These are phyloP conservation scores for Penicillium pulvis DNA, from an alignment of 495 filamentous ascomycete species.

Conservation along the genomic window DNA sequence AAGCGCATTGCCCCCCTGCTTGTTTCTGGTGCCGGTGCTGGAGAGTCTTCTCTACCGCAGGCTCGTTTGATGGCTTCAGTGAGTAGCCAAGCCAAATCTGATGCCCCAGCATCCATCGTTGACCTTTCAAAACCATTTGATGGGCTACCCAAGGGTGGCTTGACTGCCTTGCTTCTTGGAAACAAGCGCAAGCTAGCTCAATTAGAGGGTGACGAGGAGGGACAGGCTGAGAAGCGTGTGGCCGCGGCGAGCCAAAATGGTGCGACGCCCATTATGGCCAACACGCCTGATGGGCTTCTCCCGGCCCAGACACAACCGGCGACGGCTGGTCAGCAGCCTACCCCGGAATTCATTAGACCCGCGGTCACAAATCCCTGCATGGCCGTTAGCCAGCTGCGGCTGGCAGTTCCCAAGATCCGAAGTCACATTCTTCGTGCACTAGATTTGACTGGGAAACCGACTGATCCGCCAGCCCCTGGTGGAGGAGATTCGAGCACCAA, in stretches of 20 bases:
- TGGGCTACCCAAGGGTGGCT: slow-evolving; percentile 85
- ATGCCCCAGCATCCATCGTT: slow-evolving; percentile 80
- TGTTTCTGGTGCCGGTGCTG: slow-evolving; percentile 79
- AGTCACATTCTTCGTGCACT: slow-evolving; percentile 67
- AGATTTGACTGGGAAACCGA: slow-evolving; percentile 46
- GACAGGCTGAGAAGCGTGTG: slow-evolving; percentile 63
- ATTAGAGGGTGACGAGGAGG: slow-evolving; percentile 68
- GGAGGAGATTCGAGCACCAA: slow-evolving; percentile 58
- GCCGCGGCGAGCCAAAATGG: slow-evolving; percentile 59
- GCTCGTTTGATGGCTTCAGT: slow-evolving; percentile 75
- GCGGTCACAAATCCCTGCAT: slow-evolving; percentile 82
- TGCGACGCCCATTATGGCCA: slow-evolving; percentile 71
- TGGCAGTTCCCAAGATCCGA: slow-evolving; percentile 88
- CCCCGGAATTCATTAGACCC: slow-evolving; percentile 84
- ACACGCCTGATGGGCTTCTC: slow-evolving; percentile 74
- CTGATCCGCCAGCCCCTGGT: slow-evolving; percentile 43
- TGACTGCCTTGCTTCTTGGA: slow-evolving; percentile 81
- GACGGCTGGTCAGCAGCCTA: slow-evolving; percentile 63
- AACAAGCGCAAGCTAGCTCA: slow-evolving; percentile 85
- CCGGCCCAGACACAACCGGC: slow-evolving; percentile 59
- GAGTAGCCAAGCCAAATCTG: slow-evolving; percentile 59
- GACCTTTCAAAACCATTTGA: slow-evolving; percentile 95
- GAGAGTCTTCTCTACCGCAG: slow-evolving; percentile 84
- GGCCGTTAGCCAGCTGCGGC: slow-evolving; percentile 77
- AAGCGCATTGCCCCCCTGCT: slow-evolving; percentile 92